phyloP scores from a whole-genome alignment of 148 eudicot genomes.

The Dianthus caryophyllus region DNA sequence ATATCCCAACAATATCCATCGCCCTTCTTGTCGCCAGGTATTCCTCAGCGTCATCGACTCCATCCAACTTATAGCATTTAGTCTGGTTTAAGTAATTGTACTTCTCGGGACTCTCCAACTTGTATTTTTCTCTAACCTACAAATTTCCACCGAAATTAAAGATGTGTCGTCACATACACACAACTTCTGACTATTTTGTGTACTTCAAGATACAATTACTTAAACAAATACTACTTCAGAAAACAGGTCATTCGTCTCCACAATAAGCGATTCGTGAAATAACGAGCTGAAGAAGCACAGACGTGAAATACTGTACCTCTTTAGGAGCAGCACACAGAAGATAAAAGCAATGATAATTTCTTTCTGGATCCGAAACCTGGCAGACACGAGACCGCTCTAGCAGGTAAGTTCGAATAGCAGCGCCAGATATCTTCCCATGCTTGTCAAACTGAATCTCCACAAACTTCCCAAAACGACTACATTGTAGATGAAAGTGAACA shows the following conservation, averaged over 20 bases:
- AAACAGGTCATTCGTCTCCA: conserved; percentile 1
- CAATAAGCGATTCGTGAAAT: neutral
- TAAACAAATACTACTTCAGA: too few relatives aligned
- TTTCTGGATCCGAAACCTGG: conserved; percentile 91
- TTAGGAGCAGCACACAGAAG: conserved; percentile 87
- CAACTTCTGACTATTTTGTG: too few relatives aligned
- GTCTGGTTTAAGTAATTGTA: conserved; percentile 92
- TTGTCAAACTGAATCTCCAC: conserved; percentile 97
- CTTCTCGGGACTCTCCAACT: conserved; percentile 66
- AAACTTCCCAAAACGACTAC: conserved; percentile 96
- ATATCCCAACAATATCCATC: conserved; percentile 95
- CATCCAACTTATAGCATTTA: conserved; percentile 68
- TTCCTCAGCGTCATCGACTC: conserved; percentile 74
- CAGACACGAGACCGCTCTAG: conserved; percentile 99
- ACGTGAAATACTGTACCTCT: conserved; percentile 47
- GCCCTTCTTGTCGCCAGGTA: conserved; percentile 95
- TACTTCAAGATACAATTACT: too few relatives aligned
- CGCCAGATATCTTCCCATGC: conserved; percentile 91
- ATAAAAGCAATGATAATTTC: conserved; percentile 97
- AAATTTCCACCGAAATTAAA: conserved; percentile 20
- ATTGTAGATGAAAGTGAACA: conserved; percentile 20
- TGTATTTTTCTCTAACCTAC: conserved; percentile 83
- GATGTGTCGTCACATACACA: conserved; percentile 2
- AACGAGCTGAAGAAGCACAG: neutral
- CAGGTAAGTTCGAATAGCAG: conserved; percentile 89